Base-by-base conservation (phyloP, 805 yeast genomes). In the Danielia reshetovae region DNA sequence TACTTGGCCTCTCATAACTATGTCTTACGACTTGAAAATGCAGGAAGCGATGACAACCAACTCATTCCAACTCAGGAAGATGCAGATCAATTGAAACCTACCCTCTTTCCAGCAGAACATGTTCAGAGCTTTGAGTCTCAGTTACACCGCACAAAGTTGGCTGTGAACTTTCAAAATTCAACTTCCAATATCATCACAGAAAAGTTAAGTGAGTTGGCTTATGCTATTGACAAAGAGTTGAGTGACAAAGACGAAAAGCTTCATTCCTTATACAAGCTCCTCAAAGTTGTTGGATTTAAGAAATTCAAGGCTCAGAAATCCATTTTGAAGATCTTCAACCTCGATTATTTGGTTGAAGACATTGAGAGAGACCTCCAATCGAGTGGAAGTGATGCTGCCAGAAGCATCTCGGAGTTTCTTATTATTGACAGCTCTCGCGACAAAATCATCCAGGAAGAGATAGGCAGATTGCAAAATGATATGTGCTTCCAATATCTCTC, bases 391-490 rank as follows among this genome's bases (percentile, higher is more conserved):
- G 46, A 45, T 13, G 48, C 43, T 2, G 7, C 28, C 3, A 31
- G 22, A 23, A 14, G 25, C 10, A 31, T 17, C 12, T 18, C 27
- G 15, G 39, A 33, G 4, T n/a, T 36, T 16, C 25, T 33, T 23
- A 31, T 46, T 4, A 18, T 43, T 16, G 68, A 62, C 40, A 30
- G 46, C 11, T 46, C 54, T 19, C 40, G 56, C 29, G 69, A 63
- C 40, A 42, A 49, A 31, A 48, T 66, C 8, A 54, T 67, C 14
- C 72, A 67, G 41, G 72, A 62, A 13, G 72, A 67, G 39, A 62
- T 67, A 15, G 50, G 52, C 36, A 46, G 72, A 18, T 48, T 67
- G 27, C 38, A 57, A n/a, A 66, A 65, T 32, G 72, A 67, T 39
- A 49, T 66, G 34, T 50, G 59, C 5, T 67, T 54, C 34, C 70